phyloP scores from a whole-genome alignment of 2,329 filamentous ascomycete genomes.

The Berkeleyomyces rouxiae region DNA sequence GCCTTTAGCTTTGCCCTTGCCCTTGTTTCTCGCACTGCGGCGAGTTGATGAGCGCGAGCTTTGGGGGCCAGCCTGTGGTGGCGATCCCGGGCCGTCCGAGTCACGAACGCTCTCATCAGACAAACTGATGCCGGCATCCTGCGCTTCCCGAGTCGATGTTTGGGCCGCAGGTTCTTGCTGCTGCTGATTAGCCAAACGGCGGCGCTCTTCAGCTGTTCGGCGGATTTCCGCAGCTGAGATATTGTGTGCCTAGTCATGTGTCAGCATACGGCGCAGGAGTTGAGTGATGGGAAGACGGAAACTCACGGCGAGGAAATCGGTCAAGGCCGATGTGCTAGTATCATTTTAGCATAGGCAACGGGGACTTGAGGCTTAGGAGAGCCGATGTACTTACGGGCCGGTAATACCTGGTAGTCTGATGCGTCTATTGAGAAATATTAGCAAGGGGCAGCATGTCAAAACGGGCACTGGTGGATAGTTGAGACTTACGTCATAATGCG shows the following conservation, averaged over 20 bases:
- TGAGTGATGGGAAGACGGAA: neutral
- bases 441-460: neutral
- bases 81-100: neutral
- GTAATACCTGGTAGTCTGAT: conserved; percentile 4
- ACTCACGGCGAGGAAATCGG: conserved; percentile 34
- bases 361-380: conserved; percentile 34
- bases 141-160: conserved; percentile 3
- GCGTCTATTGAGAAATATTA: neutral
- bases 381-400: conserved; percentile 23
- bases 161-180: conserved; percentile 13
- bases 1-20: neutral
- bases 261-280: neutral
- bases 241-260: conserved; percentile 42
- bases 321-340: conserved; percentile 34
- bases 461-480: too few relatives aligned
- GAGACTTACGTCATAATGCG: neutral
- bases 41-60: neutral
- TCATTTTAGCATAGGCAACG: neutral
- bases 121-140: neutral
- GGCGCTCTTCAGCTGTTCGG: conserved; percentile 31
- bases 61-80: neutral
- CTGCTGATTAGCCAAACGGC: conserved; percentile 22
- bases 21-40: neutral
- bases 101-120: neutral
- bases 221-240: conserved; percentile 46